phyloP scores from a whole-genome alignment of 441 rosid genomes.

The Corymbia citriodora region DNA sequence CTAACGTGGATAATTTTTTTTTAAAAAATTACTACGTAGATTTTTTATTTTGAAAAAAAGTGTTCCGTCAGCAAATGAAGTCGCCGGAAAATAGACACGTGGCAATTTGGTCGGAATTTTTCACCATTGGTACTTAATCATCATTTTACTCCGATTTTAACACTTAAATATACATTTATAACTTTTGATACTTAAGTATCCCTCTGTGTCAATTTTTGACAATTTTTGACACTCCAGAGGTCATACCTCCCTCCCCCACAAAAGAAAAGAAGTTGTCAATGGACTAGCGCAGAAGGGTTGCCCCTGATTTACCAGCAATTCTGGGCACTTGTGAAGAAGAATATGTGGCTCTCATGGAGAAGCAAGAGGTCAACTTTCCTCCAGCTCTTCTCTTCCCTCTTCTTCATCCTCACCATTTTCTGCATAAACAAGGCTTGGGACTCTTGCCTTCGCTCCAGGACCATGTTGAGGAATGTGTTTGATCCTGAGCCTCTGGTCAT shows the following conservation, averaged over 20 bases:
- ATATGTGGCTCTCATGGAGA: conserved; percentile 75
- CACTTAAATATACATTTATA: no score
- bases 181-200: no score
- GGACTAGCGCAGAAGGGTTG: background rate
- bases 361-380: conserved; percentile 65
- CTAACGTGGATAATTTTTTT: no score
- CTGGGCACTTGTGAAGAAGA: conserved; percentile 60
- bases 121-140: no score
- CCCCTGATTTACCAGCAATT: conserved; percentile 39
- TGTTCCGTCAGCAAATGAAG: no score
- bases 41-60: no score
- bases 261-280: background rate
- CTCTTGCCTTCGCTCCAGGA: conserved; percentile 8
- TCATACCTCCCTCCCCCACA: background rate
- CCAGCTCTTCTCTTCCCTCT: conserved; percentile 78
- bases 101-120: no score
- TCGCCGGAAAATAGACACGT: no score
- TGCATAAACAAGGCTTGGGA: conserved; percentile 16
- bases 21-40: no score
- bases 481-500: conserved; percentile 8
- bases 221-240: no score
- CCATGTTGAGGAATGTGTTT: background rate
- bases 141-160: no score
- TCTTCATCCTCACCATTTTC: conserved; percentile 78
- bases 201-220: no score